Base-by-base conservation (phyloP, 2,329 filamentous ascomycete species). In the Ceratocystiopsis brevicomis region DNA sequence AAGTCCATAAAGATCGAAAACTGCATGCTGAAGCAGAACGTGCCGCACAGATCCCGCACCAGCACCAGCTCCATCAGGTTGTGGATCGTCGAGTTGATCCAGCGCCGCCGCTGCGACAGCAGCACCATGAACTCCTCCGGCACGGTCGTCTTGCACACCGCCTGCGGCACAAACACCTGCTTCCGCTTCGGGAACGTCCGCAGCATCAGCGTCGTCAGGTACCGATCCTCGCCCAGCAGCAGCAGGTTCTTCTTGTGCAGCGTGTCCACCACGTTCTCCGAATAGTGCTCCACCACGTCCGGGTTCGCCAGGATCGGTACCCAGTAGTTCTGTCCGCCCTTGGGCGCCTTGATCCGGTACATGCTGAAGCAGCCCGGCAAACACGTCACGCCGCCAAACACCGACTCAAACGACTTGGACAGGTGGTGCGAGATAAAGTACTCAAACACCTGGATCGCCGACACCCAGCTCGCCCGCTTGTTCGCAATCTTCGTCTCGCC, bases 1-100 rank as follows among this genome's bases (percentile, higher is more conserved):
- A 98, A 69, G 63, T 98, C 90, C 56, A 98, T 82, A 58, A 87
- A 93, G 49, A 98, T 81, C 50, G 98, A 80, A 58, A 98, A 98
- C 63, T 98, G 90, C 90, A 98, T 98, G 61, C 85, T 94, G 69
- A 98, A 98, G 68, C 92, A 98, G 67, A 98, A 98, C 3, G 90
- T 98, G 51, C 90, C 90, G 57, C 90, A 98, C 15, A 98, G 73
- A 65, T 98, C 90, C 50, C 87, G 77, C 38, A 98, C 92, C 33
- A 98, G 73, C 42, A 96, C 78, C 47, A 98, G 74, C 61, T 98
- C 90, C 83, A 98, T 95, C 38, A 98, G 68, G 58, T 98, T 98
- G 68, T 98, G 90, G 41, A 98, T 81, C 5, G 90, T 98, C 59
- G 85, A 94, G 73, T 98, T 98, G 64, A 98, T 98, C 90, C 90